Conservation (phyloP, 352 stramenopile genomes). For the Globisporangium yorkense region DNA sequence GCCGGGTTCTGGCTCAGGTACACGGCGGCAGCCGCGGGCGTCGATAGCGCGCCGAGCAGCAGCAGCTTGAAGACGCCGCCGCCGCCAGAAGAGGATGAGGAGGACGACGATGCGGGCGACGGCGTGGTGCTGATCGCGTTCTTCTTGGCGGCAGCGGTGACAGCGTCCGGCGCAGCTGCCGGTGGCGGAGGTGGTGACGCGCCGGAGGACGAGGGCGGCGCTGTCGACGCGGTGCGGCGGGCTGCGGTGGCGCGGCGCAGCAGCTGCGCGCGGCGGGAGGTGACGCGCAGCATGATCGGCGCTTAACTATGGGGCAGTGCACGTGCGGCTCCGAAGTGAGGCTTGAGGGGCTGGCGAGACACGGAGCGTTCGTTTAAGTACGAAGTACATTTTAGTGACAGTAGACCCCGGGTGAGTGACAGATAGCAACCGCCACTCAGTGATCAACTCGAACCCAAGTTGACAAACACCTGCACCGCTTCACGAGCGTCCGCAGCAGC, state of each 20-base stretch:
- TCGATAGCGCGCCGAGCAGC: conserved; percentile 40
- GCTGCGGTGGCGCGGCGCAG: conserved; percentile 4
- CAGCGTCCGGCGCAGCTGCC: neutral
- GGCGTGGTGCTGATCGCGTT: conserved; percentile 7
- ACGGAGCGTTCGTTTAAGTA: too few species aligned
- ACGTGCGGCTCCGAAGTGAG: neutral
- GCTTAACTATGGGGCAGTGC: neutral
- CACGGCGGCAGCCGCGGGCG: conserved; percentile 42
- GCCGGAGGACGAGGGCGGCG: conserved; percentile 3
- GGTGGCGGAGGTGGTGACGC: neutral
- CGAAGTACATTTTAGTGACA: too few species aligned
- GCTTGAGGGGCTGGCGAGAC: too few species aligned
- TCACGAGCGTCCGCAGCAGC: too few species aligned
- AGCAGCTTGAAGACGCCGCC: conserved; percentile 48
- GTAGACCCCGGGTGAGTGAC: too few species aligned
- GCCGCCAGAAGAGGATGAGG: conserved; percentile 13
- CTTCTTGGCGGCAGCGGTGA: conserved; percentile 9
- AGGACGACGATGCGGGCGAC: conserved; percentile 1
- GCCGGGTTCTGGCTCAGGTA: conserved; percentile 76
- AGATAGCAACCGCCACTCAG: too few species aligned
- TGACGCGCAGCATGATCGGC: neutral
- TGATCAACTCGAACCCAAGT: too few species aligned
- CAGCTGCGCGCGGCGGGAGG: conserved; percentile 1
- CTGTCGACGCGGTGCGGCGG: neutral
- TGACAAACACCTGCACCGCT: too few species aligned